phyloP scores from a whole-genome alignment of 2,329 filamentous ascomycete species.

The Rhytidhysteron rufulum region DNA sequence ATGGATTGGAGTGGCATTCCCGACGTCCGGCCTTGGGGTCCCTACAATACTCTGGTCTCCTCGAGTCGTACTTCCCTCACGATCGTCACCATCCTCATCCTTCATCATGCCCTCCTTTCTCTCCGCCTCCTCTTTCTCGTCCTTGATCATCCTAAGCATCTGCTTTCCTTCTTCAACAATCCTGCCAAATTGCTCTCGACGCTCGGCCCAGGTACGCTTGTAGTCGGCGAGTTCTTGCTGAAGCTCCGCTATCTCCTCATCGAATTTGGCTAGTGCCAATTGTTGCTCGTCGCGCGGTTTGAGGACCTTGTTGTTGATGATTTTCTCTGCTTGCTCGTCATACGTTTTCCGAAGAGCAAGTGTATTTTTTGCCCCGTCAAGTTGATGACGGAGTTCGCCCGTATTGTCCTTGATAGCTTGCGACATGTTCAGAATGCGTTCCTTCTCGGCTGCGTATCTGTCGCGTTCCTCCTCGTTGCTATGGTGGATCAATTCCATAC shows the following conservation, averaged over 20 bases:
- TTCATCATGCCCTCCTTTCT: constrained; percentile 66
- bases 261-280: constrained; percentile 72
- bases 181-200: constrained; percentile 78
- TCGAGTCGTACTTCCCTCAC: constrained; percentile 34
- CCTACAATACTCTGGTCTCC: constrained; percentile 39
- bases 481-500: constrained; percentile 79
- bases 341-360: constrained; percentile 78
- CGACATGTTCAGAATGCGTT: constrained; percentile 73
- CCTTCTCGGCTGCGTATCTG: constrained; percentile 77
- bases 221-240: constrained; percentile 81
- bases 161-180: constrained; percentile 91
- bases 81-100: constrained; percentile 33
- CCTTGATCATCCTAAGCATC: constrained; percentile 78
- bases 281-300: constrained; percentile 81
- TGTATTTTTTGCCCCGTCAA: constrained; percentile 63
- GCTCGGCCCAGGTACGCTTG: constrained; percentile 76
- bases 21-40: constrained; percentile 42
- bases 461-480: constrained; percentile 81
- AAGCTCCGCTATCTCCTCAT: constrained; percentile 83
- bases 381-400: constrained; percentile 63
- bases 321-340: constrained; percentile 82
- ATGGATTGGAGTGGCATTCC: constrained; percentile 38
- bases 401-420: constrained; percentile 75
- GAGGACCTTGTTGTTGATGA: constrained; percentile 75
- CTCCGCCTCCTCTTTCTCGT: constrained; percentile 94